These are phyloP conservation scores for Gossypium schwendimanii DNA, from an alignment of 441 rosid genomes.

Conservation along the genomic window DNA sequence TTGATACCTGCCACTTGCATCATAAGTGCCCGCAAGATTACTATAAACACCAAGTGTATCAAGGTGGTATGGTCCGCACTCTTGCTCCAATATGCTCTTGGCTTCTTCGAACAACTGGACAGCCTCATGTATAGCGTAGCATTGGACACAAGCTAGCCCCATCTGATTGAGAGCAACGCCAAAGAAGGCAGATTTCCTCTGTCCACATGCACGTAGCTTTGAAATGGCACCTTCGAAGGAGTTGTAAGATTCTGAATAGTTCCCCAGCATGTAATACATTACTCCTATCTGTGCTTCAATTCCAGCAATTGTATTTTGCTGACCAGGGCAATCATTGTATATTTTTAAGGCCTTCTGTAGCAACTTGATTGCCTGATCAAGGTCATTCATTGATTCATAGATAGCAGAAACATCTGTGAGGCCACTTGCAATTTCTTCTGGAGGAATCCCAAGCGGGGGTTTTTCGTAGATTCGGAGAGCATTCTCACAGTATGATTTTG, in stretches of 20 bases:
- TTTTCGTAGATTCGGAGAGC: slow-evolving; percentile 4
- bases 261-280: neutral
- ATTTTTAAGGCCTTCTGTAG: slow-evolving; percentile 7
- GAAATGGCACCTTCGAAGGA: slow-evolving; percentile 1
- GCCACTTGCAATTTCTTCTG: slow-evolving; percentile 3
- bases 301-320: neutral
- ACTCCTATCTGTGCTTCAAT: slow-evolving; percentile 9
- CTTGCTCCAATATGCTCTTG: slow-evolving; percentile 46
- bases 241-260: neutral
- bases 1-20: slow-evolving; percentile 41
- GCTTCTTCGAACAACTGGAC: slow-evolving; percentile 59
- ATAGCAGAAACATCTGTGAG: neutral
- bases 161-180: neutral
- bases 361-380: slow-evolving; percentile 4
- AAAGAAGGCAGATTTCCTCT: slow-evolving; percentile 6
- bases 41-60: slow-evolving; percentile 65
- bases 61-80: slow-evolving; percentile 52
- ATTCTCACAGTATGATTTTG: slow-evolving; percentile 7
- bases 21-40: slow-evolving; percentile 66
- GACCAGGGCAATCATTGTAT: neutral
- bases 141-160: slow-evolving; percentile 4
- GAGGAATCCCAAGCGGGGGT: neutral
- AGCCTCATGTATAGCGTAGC: slow-evolving; percentile 36
- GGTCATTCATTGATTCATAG: neutral
- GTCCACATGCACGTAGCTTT: slow-evolving; percentile 1